Evolutionary conservation across 192 early-diverging fungal genomes (phyloP).

Genomic region (Coemansia sp.): DNA sequence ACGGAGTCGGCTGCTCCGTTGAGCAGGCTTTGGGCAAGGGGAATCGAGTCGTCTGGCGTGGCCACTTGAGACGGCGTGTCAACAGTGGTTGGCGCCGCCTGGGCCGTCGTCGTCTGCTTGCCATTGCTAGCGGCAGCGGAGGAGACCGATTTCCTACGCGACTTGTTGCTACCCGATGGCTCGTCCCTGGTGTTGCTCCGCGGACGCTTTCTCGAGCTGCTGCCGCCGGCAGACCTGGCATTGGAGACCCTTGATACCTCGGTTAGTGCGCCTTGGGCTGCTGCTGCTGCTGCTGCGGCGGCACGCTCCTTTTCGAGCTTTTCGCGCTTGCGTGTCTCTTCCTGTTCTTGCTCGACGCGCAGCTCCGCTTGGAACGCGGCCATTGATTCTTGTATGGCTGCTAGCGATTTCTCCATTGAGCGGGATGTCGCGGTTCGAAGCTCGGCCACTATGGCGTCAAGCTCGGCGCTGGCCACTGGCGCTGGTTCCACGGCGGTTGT

Average conservation of each 20-base stretch:
- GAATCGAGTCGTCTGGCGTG: slow-evolving; percentile 6
- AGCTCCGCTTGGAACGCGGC: slow-evolving; percentile 32
- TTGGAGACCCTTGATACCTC: background rate
- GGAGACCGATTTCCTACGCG: slow-evolving; percentile 27
- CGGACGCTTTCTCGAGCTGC: slow-evolving; percentile 35
- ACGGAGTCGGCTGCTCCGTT: background rate
- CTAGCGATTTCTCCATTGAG: slow-evolving; percentile 25
- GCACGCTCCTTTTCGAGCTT: slow-evolving; percentile 4
- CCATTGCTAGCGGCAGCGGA: too few species aligned
- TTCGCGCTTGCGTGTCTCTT: slow-evolving; percentile 11
- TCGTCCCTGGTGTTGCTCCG: slow-evolving; percentile 41
- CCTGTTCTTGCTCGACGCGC: slow-evolving; percentile 25
- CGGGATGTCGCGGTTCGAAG: slow-evolving; percentile 7
- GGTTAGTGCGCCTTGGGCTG: background rate
- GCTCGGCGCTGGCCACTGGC: slow-evolving; percentile 5
- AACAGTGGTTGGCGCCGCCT: background rate
- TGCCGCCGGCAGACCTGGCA: slow-evolving; percentile 4
- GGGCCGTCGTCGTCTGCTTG: slow-evolving; percentile 1
- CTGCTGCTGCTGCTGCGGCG: background rate
- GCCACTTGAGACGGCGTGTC: background rate
- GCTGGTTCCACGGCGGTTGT: background rate
- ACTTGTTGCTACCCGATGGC: slow-evolving; percentile 20
- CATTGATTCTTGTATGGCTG: slow-evolving; percentile 27
- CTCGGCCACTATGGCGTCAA: slow-evolving; percentile 16
- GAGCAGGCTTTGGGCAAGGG: slow-evolving; percentile 2